Evolutionary conservation across 768 basidiomycete genomes (phyloP).

Genomic region (Suillus subaureus): DNA sequence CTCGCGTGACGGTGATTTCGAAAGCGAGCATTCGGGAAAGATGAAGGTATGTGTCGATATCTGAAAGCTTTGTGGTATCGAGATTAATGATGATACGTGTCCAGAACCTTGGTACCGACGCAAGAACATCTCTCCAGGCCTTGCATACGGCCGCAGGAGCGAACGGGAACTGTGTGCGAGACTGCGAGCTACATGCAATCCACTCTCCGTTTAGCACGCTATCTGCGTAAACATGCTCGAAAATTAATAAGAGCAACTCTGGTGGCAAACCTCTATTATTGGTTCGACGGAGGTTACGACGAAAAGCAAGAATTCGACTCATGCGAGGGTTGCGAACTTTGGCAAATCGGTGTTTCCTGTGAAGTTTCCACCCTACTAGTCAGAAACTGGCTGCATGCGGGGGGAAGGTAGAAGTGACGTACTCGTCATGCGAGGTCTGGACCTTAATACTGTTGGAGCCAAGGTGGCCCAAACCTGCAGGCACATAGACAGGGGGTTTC

Average conservation of each 20-base stretch:
- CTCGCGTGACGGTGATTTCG: constrained; percentile 6
- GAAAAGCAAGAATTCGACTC: neutral
- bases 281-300: neutral
- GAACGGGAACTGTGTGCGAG: constrained; percentile 11
- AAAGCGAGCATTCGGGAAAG: constrained; percentile 11
- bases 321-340: neutral
- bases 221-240: constrained; percentile 4
- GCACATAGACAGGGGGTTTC: neutral
- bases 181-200: neutral
- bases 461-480: neutral
- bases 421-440: neutral
- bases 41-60: constrained; percentile 8
- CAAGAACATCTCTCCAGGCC: constrained; percentile 10
- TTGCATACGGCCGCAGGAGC: constrained; percentile 10
- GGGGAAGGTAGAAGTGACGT: neutral
- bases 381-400: neutral
- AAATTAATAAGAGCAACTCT: constrained; percentile 1
- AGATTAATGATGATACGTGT: constrained; percentile 13
- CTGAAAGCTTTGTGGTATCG: constrained; percentile 9
- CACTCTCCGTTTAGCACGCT: neutral
- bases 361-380: neutral
- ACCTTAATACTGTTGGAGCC: neutral
- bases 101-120: constrained; percentile 12
- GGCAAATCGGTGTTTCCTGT: neutral
- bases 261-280: constrained; percentile 1